Conservation (phyloP, 108 stramenopile genomes). For the Cyclotella cryptica region DNA sequence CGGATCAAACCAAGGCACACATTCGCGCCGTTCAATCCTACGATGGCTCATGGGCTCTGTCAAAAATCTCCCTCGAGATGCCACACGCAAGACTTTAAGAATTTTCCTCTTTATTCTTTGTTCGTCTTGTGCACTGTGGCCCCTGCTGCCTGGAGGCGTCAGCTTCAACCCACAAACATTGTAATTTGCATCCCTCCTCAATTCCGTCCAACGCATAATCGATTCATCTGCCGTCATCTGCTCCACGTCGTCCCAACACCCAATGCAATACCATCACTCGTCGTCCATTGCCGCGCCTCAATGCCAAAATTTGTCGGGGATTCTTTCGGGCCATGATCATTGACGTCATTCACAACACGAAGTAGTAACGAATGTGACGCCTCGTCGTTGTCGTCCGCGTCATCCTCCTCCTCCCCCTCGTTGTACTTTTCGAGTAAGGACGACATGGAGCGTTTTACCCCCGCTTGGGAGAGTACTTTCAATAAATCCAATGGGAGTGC, state of each 20-base stretch:
- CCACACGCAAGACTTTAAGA: conserved; percentile 23
- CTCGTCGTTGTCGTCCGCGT: too few species aligned
- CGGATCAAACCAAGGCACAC: conserved; percentile 74
- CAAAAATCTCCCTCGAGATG: conserved; percentile 46
- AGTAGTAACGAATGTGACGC: too few species aligned
- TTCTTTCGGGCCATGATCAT: too few species aligned
- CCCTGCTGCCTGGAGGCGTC: background rate
- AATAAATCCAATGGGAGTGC: conserved; percentile 33
- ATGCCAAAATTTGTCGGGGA: background rate
- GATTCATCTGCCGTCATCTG: conserved; percentile 35
- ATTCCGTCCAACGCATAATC: conserved; percentile 30
- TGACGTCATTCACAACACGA: too few species aligned
- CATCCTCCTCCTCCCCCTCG: conserved; percentile 14
- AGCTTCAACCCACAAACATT: background rate
- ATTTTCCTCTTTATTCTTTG: conserved; percentile 17
- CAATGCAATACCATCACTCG: conserved; percentile 20
- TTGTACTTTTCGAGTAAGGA: conserved; percentile 38
- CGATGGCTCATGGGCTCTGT: background rate
- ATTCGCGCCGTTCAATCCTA: conserved; percentile 1
- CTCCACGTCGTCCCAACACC: conserved; percentile 25
- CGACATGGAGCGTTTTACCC: conserved; percentile 43
- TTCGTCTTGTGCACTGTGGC: background rate
- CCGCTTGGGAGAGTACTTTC: conserved; percentile 36
- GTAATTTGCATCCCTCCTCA: conserved; percentile 16
- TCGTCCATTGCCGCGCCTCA: conserved; percentile 4